Conservation (phyloP, 78 protist genomes). For the Anaeramoeba flamelloides region DNA sequence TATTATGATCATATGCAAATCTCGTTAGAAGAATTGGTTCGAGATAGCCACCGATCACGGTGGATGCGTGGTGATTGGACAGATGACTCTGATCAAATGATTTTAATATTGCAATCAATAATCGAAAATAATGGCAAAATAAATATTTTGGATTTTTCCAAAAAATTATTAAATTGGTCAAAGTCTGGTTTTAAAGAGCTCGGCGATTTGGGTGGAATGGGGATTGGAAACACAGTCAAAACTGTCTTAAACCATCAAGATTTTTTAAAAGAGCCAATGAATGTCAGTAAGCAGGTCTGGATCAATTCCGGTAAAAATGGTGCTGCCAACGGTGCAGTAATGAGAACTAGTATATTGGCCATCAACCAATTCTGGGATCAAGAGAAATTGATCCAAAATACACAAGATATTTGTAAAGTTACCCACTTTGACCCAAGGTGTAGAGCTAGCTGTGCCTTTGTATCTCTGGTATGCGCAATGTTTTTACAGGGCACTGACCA, state of each 20-base stretch:
- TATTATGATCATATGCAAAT: too few species aligned
- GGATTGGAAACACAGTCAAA: conserved; percentile 34
- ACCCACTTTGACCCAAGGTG: too few species aligned
- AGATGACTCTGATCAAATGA: conserved; percentile 49
- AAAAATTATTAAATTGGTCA: conserved; percentile 14
- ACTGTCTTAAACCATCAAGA: neutral
- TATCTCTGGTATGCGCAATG: too few species aligned
- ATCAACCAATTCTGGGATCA: conserved; percentile 5
- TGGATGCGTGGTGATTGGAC: too few species aligned
- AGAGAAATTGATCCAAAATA: conserved; percentile 7
- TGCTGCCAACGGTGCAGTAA: conserved; percentile 41
- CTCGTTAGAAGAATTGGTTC: too few species aligned
- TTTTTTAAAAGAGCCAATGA: conserved; percentile 5
- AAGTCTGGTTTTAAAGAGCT: conserved; percentile 23
- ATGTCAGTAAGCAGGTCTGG: conserved; percentile 24
- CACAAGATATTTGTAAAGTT: too few species aligned
- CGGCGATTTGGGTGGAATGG: conserved; percentile 33
- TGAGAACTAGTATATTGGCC: conserved; percentile 33
- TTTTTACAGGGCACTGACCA: too few species aligned
- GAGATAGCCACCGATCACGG: too few species aligned
- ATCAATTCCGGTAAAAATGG: neutral
- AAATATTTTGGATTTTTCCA: conserved; percentile 13
- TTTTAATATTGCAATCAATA: conserved; percentile 19
- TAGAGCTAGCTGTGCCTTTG: too few species aligned
- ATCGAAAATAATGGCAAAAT: conserved; percentile 1